Evolutionary conservation across 2,329 filamentous ascomycete species (phyloP), one percentile per base, ranked within the genome.

Genomic region (Xenoacremonium recifei): DNA sequence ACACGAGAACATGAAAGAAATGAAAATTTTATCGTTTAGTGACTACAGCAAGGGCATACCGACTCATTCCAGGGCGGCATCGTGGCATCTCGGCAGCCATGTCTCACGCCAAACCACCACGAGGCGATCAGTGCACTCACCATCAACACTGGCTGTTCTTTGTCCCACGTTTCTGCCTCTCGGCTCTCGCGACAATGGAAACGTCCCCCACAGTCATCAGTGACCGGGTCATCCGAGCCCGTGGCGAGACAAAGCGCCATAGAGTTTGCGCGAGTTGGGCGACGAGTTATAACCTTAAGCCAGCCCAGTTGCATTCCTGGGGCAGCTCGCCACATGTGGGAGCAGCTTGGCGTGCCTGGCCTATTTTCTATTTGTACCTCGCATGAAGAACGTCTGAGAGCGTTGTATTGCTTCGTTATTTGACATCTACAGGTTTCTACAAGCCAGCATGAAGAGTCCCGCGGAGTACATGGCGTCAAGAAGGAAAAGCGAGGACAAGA

Each of bases 401-500:
- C n/a, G n/a, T n/a, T n/a, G n/a, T n/a, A n/a, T n/a, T n/a, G n/a
- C n/a, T n/a, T n/a, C n/a, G n/a, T n/a, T n/a, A n/a, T n/a, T n/a
- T n/a, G n/a, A n/a, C n/a, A n/a, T n/a, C n/a, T n/a, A n/a, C n/a
- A n/a, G n/a, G n/a, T n/a, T n/a, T n/a, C n/a, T 27, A 27, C 7
- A 13, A 27, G 23, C 23, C 7, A 27, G 9, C 9, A 34, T 34
- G 32, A 34, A 34, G 32, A 34, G 17, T 5, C 17, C 32, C 7
- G n/a, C 15, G 16, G 10, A 34, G 32, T 9, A 18, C 7, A 34
- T 49, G 51, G 41, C 48, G 44, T 45, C 45, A 40, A 48, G 50
- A 41, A 39, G 33, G 20, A 23, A n/a, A 5, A 43, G 37, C 33
- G 51, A 54, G 5, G 49, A 51, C 32, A 54, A 54, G 42, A 35